Evolutionary conservation across 1,284 basidiomycete genomes (phyloP).

Genomic region (Meripilus lineatus): DNA sequence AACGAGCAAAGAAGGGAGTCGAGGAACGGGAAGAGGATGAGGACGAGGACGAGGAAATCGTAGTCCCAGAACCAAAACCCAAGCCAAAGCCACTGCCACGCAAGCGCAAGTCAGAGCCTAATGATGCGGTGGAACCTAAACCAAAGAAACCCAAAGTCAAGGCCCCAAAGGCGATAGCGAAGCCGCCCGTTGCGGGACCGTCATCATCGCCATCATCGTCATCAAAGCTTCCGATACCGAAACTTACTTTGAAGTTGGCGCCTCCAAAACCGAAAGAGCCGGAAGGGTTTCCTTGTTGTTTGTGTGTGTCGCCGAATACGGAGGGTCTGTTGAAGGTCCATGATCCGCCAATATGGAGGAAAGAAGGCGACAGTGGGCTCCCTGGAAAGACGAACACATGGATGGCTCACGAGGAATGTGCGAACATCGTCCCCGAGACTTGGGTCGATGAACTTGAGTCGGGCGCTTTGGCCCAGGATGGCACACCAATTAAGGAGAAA

Average conservation of each 20-base stretch:
- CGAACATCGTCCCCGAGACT: constrained; percentile 77
- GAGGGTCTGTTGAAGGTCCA: constrained; percentile 66
- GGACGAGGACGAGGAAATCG: constrained; percentile 13
- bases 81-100: constrained; percentile 13
- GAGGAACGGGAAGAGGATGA: constrained; percentile 51
- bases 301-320: constrained; percentile 63
- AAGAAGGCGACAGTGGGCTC: constrained; percentile 29
- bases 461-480: constrained; percentile 24
- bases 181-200: not conserved
- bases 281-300: constrained; percentile 68
- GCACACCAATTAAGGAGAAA: constrained; percentile 39
- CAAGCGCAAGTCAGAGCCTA: constrained; percentile 36
- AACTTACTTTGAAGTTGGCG: constrained; percentile 56
- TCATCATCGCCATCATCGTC: constrained; percentile 14
- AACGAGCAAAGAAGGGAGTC: constrained; percentile 31
- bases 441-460: constrained; percentile 71
- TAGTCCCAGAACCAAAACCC: not conserved
- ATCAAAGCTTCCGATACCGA: constrained; percentile 32
- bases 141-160: constrained; percentile 29
- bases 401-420: constrained; percentile 77
- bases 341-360: constrained; percentile 54
- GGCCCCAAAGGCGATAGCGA: constrained; percentile 1
- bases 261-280: constrained; percentile 55
- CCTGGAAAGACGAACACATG: no score
- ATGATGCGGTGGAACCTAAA: constrained; percentile 20